Evolutionary conservation across 345 rosid species (phyloP).

Genomic region (Gossypium stocksii): DNA sequence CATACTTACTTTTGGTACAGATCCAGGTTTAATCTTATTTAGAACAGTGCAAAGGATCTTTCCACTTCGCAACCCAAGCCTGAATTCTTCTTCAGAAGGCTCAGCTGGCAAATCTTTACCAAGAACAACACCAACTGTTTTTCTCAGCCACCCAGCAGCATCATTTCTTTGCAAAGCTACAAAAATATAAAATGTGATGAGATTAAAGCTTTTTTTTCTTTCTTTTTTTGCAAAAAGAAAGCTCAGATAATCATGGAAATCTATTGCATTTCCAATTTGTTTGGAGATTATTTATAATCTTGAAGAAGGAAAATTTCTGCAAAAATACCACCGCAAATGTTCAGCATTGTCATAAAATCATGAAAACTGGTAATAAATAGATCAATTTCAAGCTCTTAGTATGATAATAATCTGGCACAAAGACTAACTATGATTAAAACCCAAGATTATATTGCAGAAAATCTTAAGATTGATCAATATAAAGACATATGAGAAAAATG

Average conservation of each 20-base stretch:
- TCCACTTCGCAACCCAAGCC: constrained; percentile 88
- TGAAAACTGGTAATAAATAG: not conserved
- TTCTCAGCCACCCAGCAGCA: constrained; percentile 88
- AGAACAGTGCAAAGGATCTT: constrained; percentile 80
- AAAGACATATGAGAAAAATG: not conserved
- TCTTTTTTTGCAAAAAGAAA: not conserved
- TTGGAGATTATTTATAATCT: not conserved
- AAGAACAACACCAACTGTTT: constrained; percentile 54
- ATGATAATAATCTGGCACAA: not conserved
- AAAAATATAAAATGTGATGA: not conserved
- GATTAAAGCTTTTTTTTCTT: not conserved
- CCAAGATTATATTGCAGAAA: not conserved
- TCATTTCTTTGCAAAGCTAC: constrained; percentile 76
- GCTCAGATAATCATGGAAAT: no score
- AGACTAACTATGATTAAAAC: not conserved
- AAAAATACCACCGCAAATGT: constrained; percentile 3
- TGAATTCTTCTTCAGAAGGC: constrained; percentile 89
- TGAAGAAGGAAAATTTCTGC: not conserved
- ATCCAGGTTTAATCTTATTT: constrained; percentile 80
- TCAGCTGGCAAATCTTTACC: constrained; percentile 86
- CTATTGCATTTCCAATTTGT: not conserved
- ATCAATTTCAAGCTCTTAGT: not conserved
- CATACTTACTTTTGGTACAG: constrained; percentile 70
- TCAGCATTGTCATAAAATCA: not conserved
- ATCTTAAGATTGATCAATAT: not conserved